Evolutionary conservation across 768 basidiomycete species (phyloP), one percentile per base, ranked within the genome.

Genomic region (Lentinula sp.): DNA sequence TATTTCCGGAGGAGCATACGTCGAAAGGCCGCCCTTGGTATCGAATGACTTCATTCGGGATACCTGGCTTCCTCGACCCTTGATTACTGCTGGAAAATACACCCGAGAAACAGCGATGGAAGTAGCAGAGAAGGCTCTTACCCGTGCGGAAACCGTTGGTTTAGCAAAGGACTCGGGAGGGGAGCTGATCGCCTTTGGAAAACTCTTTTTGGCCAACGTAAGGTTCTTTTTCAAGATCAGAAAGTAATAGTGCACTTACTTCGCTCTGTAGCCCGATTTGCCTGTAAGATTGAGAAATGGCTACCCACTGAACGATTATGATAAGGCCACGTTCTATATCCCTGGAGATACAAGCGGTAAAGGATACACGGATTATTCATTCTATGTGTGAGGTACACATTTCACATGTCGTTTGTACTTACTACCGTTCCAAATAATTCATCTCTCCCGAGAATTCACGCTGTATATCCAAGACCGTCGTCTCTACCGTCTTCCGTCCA

Each of bases 41-140:
- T 72, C 73, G 1, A 82, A 78, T 55, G 76, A 80, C 53, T 79
- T 81, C 62, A 51, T 83, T 32, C 72, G 79, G 13, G 61, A 71
- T 2, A 76, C 82, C 5, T 84, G 83, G 83, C 70, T 72, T 6
- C 72, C 75, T 0, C 67, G 72, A 9, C 67, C 69, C 0, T 70
- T 77, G 54, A 76, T 84, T 57, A 71, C 70, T 11, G 76, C 78
- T 3, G 81, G 81, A 23, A 80, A 78, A 2, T 77, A 81, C 64
- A 74, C 72, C 1, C 70, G 76, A 3, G 73, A 80, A 45, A 66
- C 65, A 0, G 83, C 80, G 0, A 57, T 80, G 3, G n/a, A 51
- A 18, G 50, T 31, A 51, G 15, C 50, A 31, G 50, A 31, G 16
- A 18, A 35, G 50, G 28, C 31, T 8, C 10, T 16, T 18, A 32